Evolutionary conservation across 768 basidiomycete genomes (phyloP).

Genomic region (Lactarius pseudohatsudake): DNA sequence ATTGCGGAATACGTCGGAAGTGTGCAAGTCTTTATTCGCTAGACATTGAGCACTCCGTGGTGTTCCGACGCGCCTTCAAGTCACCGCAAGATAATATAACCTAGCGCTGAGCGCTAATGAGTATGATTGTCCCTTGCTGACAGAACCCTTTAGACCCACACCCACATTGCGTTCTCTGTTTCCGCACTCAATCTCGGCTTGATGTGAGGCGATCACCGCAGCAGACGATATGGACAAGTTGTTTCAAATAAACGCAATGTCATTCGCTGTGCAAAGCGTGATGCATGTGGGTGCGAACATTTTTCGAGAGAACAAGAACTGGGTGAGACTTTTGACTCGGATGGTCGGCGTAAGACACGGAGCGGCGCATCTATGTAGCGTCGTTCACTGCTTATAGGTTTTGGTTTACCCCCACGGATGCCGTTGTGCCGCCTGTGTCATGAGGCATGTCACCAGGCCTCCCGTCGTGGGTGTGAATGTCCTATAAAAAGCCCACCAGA

Average conservation of each 20-base stretch:
- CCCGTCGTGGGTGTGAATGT: background rate
- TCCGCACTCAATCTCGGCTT: background rate
- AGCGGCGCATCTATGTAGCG: background rate
- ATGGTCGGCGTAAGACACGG: background rate
- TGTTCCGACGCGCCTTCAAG: background rate
- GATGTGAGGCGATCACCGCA: background rate
- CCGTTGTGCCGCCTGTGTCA: constrained; percentile 2
- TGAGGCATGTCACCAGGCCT: constrained; percentile 7
- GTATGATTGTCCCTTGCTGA: background rate
- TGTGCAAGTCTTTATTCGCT: background rate
- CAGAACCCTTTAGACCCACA: background rate
- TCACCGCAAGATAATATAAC: background rate
- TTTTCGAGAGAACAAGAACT: background rate
- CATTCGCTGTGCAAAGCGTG: background rate
- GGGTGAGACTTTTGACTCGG: background rate
- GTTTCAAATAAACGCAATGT: background rate
- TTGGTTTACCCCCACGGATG: background rate
- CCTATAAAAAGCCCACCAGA: constrained; percentile 1
- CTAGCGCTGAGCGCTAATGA: background rate
- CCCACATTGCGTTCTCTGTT: background rate
- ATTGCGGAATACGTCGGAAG: background rate
- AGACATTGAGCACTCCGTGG: background rate
- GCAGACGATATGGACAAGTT: background rate
- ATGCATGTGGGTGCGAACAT: background rate
- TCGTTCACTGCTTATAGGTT: background rate